Evolutionary conservation across 306 rosid species (phyloP), one percentile per base, ranked within the genome.

Genomic region (Delonix regia): DNA sequence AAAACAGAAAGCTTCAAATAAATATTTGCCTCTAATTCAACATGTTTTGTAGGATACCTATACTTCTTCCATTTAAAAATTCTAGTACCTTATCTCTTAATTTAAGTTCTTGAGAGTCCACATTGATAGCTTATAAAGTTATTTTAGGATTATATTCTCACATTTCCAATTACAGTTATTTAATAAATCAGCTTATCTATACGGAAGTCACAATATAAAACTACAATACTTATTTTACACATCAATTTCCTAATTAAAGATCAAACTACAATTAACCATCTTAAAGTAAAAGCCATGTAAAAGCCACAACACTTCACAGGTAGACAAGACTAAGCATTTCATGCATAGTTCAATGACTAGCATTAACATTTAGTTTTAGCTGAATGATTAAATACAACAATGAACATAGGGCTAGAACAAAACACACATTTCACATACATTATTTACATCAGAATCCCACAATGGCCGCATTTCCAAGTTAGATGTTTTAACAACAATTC

Each of bases 391-490:
- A 21, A 75, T 3, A 8, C 16, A 56, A 5, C 24, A 24, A 24
- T 30, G 52, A 51, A 83, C 5, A 34, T 67, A 80, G 61, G 66
- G 16, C 16, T 55, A 38, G 34, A 72, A 64, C 11, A 65, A 12
- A 33, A 45, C 66, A 48, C 19, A 6, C 36, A 64, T 18, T 69
- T 48, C 45, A 80, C 71, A 25, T 80, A 79, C 82, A 76, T 80
- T 64, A 53, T 83, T 68, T 51, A 19, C 9, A 64, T 55, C 42
- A 45, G 81, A 77, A 49, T 84, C 89, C 98, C 99, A 95, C 64
- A 92, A 80, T 9, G 94, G 97, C 60, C 85, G 88, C 89, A 90
- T 81, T 80, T 89, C 91, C 86, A 95, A 83, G 90, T 89, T 81
- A 25, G 98, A 87, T 57, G 92, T 91, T 79, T 72, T 72, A 67